Evolutionary conservation across 768 basidiomycete genomes (phyloP).

Genomic region (Mycena metata): DNA sequence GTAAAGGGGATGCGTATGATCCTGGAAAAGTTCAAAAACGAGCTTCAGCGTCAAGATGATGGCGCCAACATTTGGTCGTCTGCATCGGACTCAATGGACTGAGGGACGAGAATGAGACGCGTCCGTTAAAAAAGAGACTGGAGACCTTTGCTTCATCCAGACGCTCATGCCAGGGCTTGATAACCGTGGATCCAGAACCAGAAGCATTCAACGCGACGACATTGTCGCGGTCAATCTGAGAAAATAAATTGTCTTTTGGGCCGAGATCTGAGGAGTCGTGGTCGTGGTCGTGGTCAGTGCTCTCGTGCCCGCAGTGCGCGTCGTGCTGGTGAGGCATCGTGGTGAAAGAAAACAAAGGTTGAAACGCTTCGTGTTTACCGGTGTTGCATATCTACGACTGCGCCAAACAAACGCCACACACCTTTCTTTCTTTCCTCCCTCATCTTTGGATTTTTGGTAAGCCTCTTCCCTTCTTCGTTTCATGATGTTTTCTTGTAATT

Average conservation of each 20-base stretch:
- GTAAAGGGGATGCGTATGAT: constrained; percentile 91
- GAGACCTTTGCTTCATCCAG: constrained; percentile 78
- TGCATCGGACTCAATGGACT: constrained; percentile 91
- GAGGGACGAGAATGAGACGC: constrained; percentile 24
- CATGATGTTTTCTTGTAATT: constrained; percentile 84
- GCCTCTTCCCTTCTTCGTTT: constrained; percentile 28
- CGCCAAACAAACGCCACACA: constrained; percentile 14
- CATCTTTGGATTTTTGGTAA: constrained; percentile 9
- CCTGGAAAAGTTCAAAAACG: constrained; percentile 51
- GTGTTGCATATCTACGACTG: not conserved
- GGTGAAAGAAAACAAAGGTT: not conserved
- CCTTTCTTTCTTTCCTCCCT: constrained; percentile 4
- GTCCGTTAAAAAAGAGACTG: constrained; percentile 13
- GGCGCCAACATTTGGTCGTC: constrained; percentile 86
- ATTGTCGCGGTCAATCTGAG: constrained; percentile 83
- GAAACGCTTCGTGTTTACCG: not conserved
- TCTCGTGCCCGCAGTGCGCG: constrained; percentile 29
- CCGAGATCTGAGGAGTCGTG: constrained; percentile 25
- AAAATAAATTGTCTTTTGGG: constrained; percentile 72
- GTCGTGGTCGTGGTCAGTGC: constrained; percentile 30
- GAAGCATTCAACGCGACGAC: constrained; percentile 83
- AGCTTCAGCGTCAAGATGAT: not conserved
- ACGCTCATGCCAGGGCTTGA: constrained; percentile 91
- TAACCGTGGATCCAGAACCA: constrained; percentile 65
- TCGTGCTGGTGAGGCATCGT: constrained; percentile 30